Conservation (phyloP, 2,329 filamentous ascomycete species). For the Xylaria sp. region DNA sequence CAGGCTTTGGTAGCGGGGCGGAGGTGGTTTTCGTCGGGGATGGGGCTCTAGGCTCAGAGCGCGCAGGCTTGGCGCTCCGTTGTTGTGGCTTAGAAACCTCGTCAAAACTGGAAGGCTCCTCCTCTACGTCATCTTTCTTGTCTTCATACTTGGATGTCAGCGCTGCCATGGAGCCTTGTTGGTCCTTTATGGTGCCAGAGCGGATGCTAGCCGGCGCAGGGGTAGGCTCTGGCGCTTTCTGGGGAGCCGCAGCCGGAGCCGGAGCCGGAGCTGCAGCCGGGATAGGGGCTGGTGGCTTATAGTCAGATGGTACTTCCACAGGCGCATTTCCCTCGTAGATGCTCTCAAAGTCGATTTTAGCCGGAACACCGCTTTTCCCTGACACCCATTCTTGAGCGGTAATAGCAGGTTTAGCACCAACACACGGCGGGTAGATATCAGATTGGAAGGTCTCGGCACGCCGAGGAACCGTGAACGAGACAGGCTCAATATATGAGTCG, state of each 20-base stretch:
- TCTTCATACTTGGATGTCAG: constrained; percentile 89
- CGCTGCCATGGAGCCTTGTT: constrained; percentile 85
- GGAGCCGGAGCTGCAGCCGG: constrained; percentile 58
- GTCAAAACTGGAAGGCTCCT: constrained; percentile 86
- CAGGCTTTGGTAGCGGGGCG: constrained; percentile 57
- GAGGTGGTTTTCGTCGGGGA: constrained; percentile 51
- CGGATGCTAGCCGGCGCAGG: constrained; percentile 62
- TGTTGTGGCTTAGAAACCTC: constrained; percentile 81
- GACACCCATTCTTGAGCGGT: constrained; percentile 84
- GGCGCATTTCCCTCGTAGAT: constrained; percentile 87
- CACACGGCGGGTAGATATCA: constrained; percentile 92
- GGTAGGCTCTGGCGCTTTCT: constrained; percentile 64
- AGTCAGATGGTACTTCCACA: constrained; percentile 78
- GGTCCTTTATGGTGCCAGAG: constrained; percentile 80
- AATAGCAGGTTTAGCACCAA: constrained; percentile 82
- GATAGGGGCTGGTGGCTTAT: constrained; percentile 66
- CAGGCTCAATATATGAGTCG: constrained; percentile 92
- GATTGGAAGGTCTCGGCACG: constrained; percentile 95
- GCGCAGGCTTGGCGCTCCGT: constrained; percentile 58
- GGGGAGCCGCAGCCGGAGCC: constrained; percentile 58
- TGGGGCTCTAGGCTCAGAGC: constrained; percentile 43
- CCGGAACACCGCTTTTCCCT: constrained; percentile 84
- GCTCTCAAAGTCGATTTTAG: constrained; percentile 94
- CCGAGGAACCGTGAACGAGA: constrained; percentile 96
- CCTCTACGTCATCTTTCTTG: constrained; percentile 70